Conservation (phyloP, 768 basidiomycete species). For the Termitomyces sp. region DNA sequence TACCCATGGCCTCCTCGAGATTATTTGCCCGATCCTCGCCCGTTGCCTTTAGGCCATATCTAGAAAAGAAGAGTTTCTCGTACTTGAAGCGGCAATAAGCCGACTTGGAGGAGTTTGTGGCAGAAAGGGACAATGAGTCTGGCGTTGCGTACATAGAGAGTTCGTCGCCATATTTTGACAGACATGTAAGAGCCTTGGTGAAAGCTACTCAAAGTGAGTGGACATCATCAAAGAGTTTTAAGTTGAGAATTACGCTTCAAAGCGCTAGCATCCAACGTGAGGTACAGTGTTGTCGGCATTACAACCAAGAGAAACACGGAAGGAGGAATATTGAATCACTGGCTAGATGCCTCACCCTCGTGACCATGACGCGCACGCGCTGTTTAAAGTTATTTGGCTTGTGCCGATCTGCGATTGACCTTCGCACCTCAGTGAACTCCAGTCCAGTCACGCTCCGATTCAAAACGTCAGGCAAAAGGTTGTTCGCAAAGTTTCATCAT, state of each 20-base stretch:
- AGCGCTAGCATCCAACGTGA: constrained; percentile 54
- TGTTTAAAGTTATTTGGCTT: too few species aligned
- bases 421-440: too few species aligned
- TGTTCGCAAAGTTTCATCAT: neutral
- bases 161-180: constrained; percentile 82
- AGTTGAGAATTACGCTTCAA: constrained; percentile 36
- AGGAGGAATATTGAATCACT: neutral
- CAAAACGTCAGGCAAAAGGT: too few species aligned
- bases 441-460: too few species aligned
- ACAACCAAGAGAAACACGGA: neutral
- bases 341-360: too few species aligned
- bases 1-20: constrained; percentile 30
- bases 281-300: constrained; percentile 46
- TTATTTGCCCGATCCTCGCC: constrained; percentile 19
- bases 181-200: constrained; percentile 66
- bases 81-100: constrained; percentile 81
- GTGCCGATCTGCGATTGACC: too few species aligned
- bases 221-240: constrained; percentile 7
- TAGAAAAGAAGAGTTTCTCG: constrained; percentile 61
- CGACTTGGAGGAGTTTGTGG: constrained; percentile 76
- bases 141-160: constrained; percentile 60
- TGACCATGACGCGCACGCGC: too few species aligned
- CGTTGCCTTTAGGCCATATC: constrained; percentile 39
- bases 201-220: constrained; percentile 45
- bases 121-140: constrained; percentile 57